A percentile compares a stretch with the other conserved stretches of the same genome.
Conservation (phyloP, 352 stramenopile genomes). For the Pythium rhizo-oryzae region DNA sequence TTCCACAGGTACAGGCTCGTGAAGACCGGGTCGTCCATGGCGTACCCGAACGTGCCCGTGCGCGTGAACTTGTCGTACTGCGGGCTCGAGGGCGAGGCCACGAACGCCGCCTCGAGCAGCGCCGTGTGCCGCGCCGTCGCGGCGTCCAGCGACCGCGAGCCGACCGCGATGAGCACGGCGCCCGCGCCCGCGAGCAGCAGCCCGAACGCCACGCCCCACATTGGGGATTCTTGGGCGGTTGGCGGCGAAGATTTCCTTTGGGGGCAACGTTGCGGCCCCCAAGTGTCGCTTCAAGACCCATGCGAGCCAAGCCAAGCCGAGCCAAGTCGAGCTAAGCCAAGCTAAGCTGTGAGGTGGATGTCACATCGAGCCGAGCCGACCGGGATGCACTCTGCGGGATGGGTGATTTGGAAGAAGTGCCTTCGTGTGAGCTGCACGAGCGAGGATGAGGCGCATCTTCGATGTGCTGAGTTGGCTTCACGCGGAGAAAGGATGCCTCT, state of each 20-base stretch:
- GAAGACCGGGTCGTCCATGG: slow-evolving; percentile 55
- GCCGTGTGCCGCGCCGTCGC: slow-evolving; percentile 8
- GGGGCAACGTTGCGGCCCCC: neutral
- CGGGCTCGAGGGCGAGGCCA: slow-evolving; percentile 1
- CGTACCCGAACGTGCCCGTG: slow-evolving; percentile 39
- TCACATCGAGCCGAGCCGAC: no score
- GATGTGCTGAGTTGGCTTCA: neutral
- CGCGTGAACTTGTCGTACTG: slow-evolving; percentile 21
- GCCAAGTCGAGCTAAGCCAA: no score
- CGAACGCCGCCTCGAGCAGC: slow-evolving; percentile 7
- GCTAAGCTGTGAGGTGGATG: no score
- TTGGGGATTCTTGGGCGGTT: neutral
- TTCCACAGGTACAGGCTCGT: slow-evolving; percentile 77
- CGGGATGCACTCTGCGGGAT: neutral
- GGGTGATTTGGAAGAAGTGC: no score
- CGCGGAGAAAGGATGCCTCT: neutral
- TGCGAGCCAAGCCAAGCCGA: neutral
- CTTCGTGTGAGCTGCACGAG: no score
- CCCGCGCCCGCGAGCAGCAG: slow-evolving; percentile 28
- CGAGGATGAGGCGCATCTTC: no score
- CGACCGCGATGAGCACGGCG: slow-evolving; percentile 29
- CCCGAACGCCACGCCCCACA: slow-evolving; percentile 35
- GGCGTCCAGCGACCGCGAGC: slow-evolving; percentile 33
- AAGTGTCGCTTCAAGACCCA: slow-evolving; percentile 4
- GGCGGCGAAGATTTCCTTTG: neutral